phyloP scores from a whole-genome alignment of 2,329 filamentous ascomycete species.

The Phaeomoniella chlamydospora region DNA sequence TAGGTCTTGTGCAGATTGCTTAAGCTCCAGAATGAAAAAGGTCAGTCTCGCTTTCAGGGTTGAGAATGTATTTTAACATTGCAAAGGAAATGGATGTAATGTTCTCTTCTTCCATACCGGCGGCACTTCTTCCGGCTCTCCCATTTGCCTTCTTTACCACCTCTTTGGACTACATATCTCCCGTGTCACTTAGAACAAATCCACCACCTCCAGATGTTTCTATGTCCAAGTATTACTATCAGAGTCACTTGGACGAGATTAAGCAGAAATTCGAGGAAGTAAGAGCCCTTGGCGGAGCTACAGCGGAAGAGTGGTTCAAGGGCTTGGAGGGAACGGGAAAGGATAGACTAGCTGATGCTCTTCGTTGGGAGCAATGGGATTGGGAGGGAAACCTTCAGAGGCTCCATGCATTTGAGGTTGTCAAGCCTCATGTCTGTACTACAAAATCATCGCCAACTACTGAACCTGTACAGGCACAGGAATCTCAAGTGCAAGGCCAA shows the following conservation, averaged over 20 bases:
- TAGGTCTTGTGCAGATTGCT: slow-evolving; percentile 51
- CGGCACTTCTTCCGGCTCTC: slow-evolving; percentile 51
- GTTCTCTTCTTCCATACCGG: slow-evolving; percentile 45
- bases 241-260: slow-evolving; percentile 47
- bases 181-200: slow-evolving; percentile 38
- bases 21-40: slow-evolving; percentile 47
- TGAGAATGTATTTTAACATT: slow-evolving; percentile 12
- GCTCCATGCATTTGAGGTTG: neutral
- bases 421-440: too few species aligned
- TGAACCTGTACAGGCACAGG: too few species aligned
- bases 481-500: neutral
- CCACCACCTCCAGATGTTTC: slow-evolving; percentile 30
- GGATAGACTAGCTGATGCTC: slow-evolving; percentile 43
- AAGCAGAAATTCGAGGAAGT: slow-evolving; percentile 49
- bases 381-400: slow-evolving; percentile 20
- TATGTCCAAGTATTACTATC: slow-evolving; percentile 53
- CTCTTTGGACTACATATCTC: slow-evolving; percentile 45
- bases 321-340: slow-evolving; percentile 52
- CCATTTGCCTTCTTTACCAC: slow-evolving; percentile 52
- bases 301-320: slow-evolving; percentile 66
- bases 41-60: slow-evolving; percentile 30
- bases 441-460: too few species aligned
- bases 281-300: slow-evolving; percentile 50
- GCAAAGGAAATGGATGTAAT: slow-evolving; percentile 55
- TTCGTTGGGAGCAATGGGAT: slow-evolving; percentile 66